Evolutionary conservation across 148 eudicot genomes (phyloP).

Genomic region (Rhododendron griersonianum): DNA sequence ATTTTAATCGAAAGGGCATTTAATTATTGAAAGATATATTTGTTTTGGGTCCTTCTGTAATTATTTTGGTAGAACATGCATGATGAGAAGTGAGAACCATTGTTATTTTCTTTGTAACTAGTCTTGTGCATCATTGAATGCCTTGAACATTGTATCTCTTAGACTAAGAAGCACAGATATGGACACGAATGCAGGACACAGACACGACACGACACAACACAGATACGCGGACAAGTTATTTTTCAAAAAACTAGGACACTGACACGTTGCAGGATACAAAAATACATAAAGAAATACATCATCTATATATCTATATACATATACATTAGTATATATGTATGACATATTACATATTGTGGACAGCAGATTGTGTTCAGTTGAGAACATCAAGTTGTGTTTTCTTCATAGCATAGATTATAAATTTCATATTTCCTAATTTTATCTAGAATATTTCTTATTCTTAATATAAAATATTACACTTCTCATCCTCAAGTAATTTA

Average conservation of each 20-base stretch:
- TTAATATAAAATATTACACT: neutral
- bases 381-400: neutral
- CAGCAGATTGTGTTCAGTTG: neutral
- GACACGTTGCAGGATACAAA: neutral
- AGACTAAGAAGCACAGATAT: neutral
- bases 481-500: neutral
- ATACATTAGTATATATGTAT: too few relatives aligned
- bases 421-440: neutral
- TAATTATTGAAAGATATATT: neutral
- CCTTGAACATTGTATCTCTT: neutral
- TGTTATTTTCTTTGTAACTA: neutral
- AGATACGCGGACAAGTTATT: neutral
- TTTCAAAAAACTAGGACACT: neutral
- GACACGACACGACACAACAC: neutral
- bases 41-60: neutral
- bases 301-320: neutral
- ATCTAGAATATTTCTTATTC: neutral
- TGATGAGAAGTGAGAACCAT: neutral
- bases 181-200: neutral
- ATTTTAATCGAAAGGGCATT: neutral
- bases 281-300: neutral
- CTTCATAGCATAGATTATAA: neutral
- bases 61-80: neutral
- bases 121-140: neutral
- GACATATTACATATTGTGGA: neutral